Conservation (phyloP, 148 eudicot genomes). For the Rhododendron ferrugineum region DNA sequence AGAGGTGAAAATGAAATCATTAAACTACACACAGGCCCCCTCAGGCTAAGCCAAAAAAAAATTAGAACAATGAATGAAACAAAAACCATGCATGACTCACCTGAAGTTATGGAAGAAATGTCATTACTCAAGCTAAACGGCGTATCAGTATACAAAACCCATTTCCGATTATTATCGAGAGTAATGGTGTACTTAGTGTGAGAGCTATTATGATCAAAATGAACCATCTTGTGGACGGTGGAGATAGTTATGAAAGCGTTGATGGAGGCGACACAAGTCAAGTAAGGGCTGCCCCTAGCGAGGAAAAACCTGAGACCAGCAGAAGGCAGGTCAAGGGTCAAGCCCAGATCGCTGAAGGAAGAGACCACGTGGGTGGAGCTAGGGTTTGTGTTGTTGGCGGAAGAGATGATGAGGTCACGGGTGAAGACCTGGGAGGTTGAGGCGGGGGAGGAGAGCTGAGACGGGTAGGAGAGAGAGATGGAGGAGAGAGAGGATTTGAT, state of each 20-base stretch:
- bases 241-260: constrained; percentile 35
- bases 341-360: constrained; percentile 55
- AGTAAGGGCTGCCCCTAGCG: constrained; percentile 76
- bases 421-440: constrained; percentile 57
- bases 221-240: constrained; percentile 65
- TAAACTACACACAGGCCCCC: background rate
- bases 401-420: constrained; percentile 65
- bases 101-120: constrained; percentile 19
- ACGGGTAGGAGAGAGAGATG: constrained; percentile 64
- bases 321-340: constrained; percentile 71
- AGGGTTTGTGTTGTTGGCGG: constrained; percentile 17
- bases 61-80: background rate
- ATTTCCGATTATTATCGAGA: constrained; percentile 69
- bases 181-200: constrained; percentile 51
- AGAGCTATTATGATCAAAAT: constrained; percentile 32
- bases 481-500: constrained; percentile 53
- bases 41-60: too few species aligned
- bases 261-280: constrained; percentile 49
- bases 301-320: constrained; percentile 55
- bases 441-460: constrained; percentile 43
- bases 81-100: background rate
- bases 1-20: background rate
- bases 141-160: constrained; percentile 69
- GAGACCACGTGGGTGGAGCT: constrained; percentile 45
- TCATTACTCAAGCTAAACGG: constrained; percentile 46